A percentile compares a stretch with the other conserved stretches of the same genome.
Conservation (phyloP, 2,329 filamentous ascomycete genomes). For the Ceratocystis alfenasii region DNA sequence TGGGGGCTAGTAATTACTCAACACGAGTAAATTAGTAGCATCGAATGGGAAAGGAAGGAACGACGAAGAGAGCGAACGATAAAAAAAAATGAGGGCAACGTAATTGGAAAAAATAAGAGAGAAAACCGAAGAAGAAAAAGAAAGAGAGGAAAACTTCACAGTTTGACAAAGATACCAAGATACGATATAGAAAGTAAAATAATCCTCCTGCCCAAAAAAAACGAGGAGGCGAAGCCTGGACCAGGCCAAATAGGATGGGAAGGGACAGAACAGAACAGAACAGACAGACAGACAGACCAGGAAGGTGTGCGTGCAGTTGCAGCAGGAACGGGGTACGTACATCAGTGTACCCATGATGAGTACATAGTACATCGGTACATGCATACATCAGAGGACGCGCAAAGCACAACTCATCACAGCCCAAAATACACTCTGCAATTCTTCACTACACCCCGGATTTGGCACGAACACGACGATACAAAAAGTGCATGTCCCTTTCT, state of each 20-base stretch:
- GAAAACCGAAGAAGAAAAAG: neutral
- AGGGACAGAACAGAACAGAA: neutral
- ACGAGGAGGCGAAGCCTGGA: constrained; percentile 3
- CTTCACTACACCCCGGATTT: neutral
- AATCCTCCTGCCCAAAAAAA: neutral
- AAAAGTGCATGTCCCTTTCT: neutral
- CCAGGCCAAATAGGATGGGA: neutral
- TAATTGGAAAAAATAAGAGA: neutral
- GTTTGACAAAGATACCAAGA: neutral
- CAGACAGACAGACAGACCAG: neutral
- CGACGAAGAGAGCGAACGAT: neutral
- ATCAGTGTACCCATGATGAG: neutral
- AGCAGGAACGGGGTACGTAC: neutral
- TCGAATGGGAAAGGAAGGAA: neutral
- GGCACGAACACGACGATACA: neutral
- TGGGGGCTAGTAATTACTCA: neutral
- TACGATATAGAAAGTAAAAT: neutral
- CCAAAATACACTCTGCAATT: too few relatives aligned
- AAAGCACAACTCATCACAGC: neutral
- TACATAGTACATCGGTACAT: neutral
- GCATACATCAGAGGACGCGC: neutral
- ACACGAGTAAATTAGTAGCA: neutral
- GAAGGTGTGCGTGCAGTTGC: neutral
- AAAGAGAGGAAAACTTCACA: neutral
- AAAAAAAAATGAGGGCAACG: neutral